Conservation (phyloP, 805 yeast species). For the Candida gorgasii region DNA sequence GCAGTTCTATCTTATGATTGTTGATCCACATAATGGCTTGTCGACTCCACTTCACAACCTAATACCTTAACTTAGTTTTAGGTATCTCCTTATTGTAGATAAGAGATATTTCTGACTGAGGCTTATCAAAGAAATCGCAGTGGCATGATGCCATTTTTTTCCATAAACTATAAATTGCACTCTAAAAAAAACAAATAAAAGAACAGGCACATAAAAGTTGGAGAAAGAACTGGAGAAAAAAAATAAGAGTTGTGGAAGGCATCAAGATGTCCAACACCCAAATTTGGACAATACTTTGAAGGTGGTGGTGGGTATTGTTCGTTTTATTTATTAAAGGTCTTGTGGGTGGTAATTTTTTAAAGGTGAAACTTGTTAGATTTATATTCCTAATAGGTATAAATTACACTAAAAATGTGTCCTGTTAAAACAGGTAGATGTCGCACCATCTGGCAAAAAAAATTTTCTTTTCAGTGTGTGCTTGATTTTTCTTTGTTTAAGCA, state of each 20-base stretch:
- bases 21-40: too few relatives aligned
- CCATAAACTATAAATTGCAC: neutral
- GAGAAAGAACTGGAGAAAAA: neutral
- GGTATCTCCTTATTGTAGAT: too few relatives aligned
- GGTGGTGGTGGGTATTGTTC: neutral
- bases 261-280: neutral
- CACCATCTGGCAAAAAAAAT: neutral
- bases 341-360: neutral
- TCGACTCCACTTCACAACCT: neutral
- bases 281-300: neutral
- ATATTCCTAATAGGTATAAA: constrained; percentile 7
- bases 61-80: too few relatives aligned
- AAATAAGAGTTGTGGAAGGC: neutral
- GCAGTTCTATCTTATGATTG: neutral
- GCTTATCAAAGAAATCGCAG: neutral
- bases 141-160: neutral
- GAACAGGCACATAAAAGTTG: neutral
- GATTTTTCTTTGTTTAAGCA: constrained; percentile 1
- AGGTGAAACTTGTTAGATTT: neutral
- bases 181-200: neutral
- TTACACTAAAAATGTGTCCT: neutral
- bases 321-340: neutral
- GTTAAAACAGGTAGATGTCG: constrained; percentile 4
- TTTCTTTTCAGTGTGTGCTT: neutral
- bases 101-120: neutral